Evolutionary conservation across 2,329 filamentous ascomycete species (phyloP), one percentile per base, ranked within the genome.

Genomic region (Rhytidhysteron rufulum): DNA sequence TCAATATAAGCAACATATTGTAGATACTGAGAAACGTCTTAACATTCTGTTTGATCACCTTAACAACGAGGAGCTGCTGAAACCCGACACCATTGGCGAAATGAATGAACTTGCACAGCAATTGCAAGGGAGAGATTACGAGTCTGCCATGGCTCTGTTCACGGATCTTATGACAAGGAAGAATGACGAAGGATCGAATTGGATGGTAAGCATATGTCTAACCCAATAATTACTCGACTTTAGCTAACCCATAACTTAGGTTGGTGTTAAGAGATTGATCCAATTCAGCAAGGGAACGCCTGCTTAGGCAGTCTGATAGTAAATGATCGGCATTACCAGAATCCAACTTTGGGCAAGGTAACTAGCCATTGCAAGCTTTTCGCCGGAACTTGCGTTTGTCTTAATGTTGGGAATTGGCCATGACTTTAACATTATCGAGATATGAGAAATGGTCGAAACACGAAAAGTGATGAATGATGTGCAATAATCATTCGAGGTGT

Each of bases 31-130:
- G 63, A 95, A 95, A 70, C 83, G 93, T 20, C 77, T 98, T 43
- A 87, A 86, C 55, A 83, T 96, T 36, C 73, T 98, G n/a, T 97
- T 96, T 63, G 91, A 98, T 60, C 89, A 96, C 65, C 75, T 98
- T 34, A 98, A 97, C 75, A 97, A 97, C 51, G 86, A 90, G 58
- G 90, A 97, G 58, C 73, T 96, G 30, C 74, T 97, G 40, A 86
- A 85, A 69, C 79, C 86, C 2, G 83, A 86, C 56, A 96, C 86
- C 1, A 78, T 90, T 36, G 74, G 79, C 45, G 74, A 83, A 34
- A 72, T 90, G 54, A 73, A 74, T 7, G 71, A 81, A 53, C 69
- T 89, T 21, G 58, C 63, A 17, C 55, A 55, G 40, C 57, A 62
- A 31, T 52, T 74, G 10, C 58, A 68, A 33, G 51, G 49, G 9